Evolutionary conservation across 1,139 yeast species (phyloP).

Genomic region (Kluyveromyces sp.): DNA sequence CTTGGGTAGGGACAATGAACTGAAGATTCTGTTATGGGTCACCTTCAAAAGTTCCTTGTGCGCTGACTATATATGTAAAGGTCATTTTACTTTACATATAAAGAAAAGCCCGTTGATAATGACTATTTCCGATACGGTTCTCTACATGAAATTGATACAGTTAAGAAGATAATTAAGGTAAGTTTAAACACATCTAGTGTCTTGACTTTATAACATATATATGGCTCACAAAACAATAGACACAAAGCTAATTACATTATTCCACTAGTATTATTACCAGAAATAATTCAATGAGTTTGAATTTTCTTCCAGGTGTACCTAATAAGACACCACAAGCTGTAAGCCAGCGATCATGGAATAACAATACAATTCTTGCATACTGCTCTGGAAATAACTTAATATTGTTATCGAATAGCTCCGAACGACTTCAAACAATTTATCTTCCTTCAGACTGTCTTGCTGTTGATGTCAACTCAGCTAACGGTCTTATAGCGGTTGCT

Average conservation of each 20-base stretch:
- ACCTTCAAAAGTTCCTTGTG: too few relatives aligned
- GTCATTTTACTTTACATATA: neutral
- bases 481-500: conserved; percentile 45
- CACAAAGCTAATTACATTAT: too few relatives aligned
- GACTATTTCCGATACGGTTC: neutral
- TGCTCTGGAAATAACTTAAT: conserved; percentile 86
- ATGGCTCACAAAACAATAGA: too few relatives aligned
- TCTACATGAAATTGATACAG: neutral
- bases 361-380: conserved; percentile 58
- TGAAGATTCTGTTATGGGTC: too few relatives aligned
- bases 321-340: conserved; percentile 49
- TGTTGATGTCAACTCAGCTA: conserved; percentile 50
- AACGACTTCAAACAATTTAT: conserved; percentile 68
- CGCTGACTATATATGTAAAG: neutral
- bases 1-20: too few relatives aligned
- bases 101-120: neutral
- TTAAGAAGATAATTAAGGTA: neutral
- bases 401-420: conserved; percentile 44
- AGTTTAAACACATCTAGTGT: too few relatives aligned
- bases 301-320: conserved; percentile 83
- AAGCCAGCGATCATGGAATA: conserved; percentile 61
- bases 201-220: too few relatives aligned
- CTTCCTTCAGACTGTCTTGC: conserved; percentile 59
- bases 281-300: conserved; percentile 43
- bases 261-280: neutral